phyloP scores from a whole-genome alignment of 164 flowering plant genomes.

The Kingdonia uniflora region DNA sequence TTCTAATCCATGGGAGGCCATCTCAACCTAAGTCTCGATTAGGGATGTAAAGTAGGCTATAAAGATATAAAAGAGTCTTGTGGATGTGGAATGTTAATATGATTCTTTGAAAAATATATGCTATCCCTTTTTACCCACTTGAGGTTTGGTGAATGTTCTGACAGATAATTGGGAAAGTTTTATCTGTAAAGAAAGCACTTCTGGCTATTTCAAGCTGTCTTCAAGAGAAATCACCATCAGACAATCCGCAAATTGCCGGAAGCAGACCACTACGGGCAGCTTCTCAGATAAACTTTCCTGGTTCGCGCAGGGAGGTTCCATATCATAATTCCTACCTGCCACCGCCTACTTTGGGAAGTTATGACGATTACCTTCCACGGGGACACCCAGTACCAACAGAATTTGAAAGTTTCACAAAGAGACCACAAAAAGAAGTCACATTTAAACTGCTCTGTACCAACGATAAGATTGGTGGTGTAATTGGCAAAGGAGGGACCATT shows the following conservation, averaged over 20 bases:
- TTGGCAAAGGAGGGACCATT: constrained; percentile 77
- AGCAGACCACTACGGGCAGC: constrained; percentile 24
- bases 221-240: constrained; percentile 42
- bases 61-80: too few relatives aligned
- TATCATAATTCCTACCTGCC: constrained; percentile 20
- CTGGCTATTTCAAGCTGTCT: constrained; percentile 54
- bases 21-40: too few relatives aligned
- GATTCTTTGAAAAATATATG: too few relatives aligned
- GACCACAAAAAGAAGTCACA: constrained; percentile 44
- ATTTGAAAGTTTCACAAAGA: constrained; percentile 10
- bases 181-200: constrained; percentile 69
- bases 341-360: constrained; percentile 19
- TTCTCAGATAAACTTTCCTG: constrained; percentile 19
- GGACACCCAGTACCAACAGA: constrained; percentile 21
- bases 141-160: too few relatives aligned
- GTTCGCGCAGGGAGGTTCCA: constrained; percentile 21
- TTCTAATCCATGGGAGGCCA: too few relatives aligned
- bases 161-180: constrained; percentile 67
- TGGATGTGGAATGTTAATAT: too few relatives aligned
- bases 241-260: constrained; percentile 24
- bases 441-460: constrained; percentile 58
- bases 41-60: too few relatives aligned
- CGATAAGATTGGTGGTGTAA: constrained; percentile 69
- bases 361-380: constrained; percentile 27
- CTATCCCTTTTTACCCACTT: too few relatives aligned